These are phyloP conservation scores for Coniosporium apollinis DNA, from an alignment of 495 filamentous ascomycete genomes.

Conservation along the genomic window DNA sequence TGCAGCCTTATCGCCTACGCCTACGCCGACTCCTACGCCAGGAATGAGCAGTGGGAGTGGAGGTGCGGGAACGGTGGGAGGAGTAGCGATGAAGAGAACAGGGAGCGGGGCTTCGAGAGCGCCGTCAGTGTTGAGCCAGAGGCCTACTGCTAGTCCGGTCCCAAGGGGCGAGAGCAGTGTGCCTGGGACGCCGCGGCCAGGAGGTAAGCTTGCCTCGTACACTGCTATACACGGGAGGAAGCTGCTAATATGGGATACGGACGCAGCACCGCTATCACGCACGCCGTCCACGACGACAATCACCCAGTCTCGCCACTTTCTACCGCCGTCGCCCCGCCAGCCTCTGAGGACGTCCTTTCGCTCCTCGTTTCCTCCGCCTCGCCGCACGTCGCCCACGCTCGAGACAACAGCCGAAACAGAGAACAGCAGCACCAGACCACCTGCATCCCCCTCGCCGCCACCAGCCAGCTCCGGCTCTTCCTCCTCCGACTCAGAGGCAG, in stretches of 20 bases:
- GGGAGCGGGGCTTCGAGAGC: constrained; percentile 38
- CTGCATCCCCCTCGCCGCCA: constrained; percentile 2
- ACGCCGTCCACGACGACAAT: constrained; percentile 30
- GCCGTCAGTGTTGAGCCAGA: constrained; percentile 45
- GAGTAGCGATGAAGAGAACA: constrained; percentile 40
- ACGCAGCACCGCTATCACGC: constrained; percentile 23
- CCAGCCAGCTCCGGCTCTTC: constrained; percentile 18
- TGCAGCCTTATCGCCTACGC: too few relatives aligned
- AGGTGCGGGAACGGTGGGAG: constrained; percentile 27
- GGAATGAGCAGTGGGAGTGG: constrained; percentile 30
- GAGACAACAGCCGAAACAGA: constrained; percentile 5
- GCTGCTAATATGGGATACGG: not conserved
- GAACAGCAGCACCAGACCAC: not conserved
- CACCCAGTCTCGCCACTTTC: constrained; percentile 20
- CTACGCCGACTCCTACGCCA: constrained; percentile 28
- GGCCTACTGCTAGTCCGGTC: constrained; percentile 41
- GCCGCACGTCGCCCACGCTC: constrained; percentile 18
- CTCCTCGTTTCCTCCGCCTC: constrained; percentile 7
- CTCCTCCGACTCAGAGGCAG: constrained; percentile 26
- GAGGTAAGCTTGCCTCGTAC: constrained; percentile 22
- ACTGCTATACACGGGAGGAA: constrained; percentile 7
- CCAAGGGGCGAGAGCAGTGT: constrained; percentile 29
- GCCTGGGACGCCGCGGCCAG: constrained; percentile 23
- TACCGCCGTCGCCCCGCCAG: constrained; percentile 6
- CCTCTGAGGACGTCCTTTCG: constrained; percentile 6